These are phyloP conservation scores for Malassezia cuniculi DNA, from an alignment of 1,284 basidiomycete genomes.

Conservation along the genomic window DNA sequence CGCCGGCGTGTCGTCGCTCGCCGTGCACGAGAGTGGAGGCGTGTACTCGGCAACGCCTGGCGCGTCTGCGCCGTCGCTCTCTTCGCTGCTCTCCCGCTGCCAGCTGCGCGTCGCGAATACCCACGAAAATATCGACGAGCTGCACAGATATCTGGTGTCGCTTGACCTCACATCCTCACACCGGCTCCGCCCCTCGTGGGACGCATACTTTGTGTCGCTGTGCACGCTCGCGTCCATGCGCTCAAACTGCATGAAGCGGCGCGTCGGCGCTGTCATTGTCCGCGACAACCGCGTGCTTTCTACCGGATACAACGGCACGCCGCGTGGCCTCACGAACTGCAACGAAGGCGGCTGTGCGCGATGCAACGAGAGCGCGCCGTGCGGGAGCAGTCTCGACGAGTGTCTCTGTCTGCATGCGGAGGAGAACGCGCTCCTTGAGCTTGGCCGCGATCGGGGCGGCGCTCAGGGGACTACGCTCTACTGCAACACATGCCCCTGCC, in stretches of 20 bases:
- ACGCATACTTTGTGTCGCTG: conserved; percentile 42
- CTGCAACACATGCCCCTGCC: conserved; percentile 83
- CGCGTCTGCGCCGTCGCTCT: conserved; percentile 7
- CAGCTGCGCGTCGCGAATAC: conserved; percentile 62
- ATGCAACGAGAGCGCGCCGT: conserved; percentile 36
- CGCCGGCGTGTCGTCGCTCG: conserved; percentile 3
- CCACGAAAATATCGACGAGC: conserved; percentile 51
- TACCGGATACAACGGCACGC: conserved; percentile 98
- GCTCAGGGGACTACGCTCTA: conserved; percentile 62
- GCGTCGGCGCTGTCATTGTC: conserved; percentile 84
- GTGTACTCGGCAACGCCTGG: conserved; percentile 12
- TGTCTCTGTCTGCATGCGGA: conserved; percentile 95
- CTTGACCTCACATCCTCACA: conserved; percentile 69
- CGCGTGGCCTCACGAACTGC: conserved; percentile 58
- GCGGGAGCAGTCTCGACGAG: conserved; percentile 57
- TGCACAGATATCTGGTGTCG: conserved; percentile 57
- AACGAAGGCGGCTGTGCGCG: conserved; percentile 42
- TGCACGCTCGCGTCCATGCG: conserved; percentile 40
- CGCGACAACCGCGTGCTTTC: conserved; percentile 68
- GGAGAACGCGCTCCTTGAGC: conserved; percentile 90
- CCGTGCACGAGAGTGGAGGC: conserved; percentile 1
- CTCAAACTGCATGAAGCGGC: conserved; percentile 66
- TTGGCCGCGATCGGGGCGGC: conserved; percentile 57
- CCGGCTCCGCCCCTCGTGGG: conserved; percentile 52
- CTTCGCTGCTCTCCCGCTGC: conserved; percentile 33